Conservation (phyloP, 2,329 filamentous ascomycete species). For the Diaporthe caulivora region DNA sequence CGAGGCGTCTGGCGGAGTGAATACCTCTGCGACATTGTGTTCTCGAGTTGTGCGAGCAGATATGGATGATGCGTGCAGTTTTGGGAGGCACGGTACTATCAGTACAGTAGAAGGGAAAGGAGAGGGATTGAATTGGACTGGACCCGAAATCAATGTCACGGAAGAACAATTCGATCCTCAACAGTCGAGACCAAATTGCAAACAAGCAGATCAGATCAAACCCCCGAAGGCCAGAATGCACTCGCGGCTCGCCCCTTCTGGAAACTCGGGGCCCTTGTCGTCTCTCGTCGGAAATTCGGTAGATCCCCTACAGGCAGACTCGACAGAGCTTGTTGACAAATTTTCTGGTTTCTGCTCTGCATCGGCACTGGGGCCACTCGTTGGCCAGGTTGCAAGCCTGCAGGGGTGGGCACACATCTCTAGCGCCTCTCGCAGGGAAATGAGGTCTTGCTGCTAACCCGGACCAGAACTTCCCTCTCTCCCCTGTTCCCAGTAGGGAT, state of each 20-base stretch:
- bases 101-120: too few species aligned
- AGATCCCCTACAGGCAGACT: not conserved
- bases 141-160: not conserved
- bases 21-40: constrained; percentile 37
- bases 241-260: constrained; percentile 14
- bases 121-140: not conserved
- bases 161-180: not conserved
- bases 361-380: constrained; percentile 7
- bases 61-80: constrained; percentile 26
- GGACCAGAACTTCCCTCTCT: not conserved
- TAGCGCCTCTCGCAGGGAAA: constrained; percentile 18
- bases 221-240: too few species aligned
- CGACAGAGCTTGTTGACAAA: constrained; percentile 27
- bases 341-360: constrained; percentile 12
- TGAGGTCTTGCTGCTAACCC: not conserved
- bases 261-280: constrained; percentile 12
- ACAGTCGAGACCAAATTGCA: constrained; percentile 22
- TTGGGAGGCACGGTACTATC: too few species aligned
- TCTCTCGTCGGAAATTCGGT: constrained; percentile 24
- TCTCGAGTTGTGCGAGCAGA: not conserved
- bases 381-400: constrained; percentile 24
- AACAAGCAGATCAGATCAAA: too few species aligned
- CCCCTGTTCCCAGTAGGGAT: not conserved
- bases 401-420: not conserved
- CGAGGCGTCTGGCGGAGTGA: constrained; percentile 39